Evolutionary conservation across 345 rosid species (phyloP).

Genomic region (Salix koriyanagi): DNA sequence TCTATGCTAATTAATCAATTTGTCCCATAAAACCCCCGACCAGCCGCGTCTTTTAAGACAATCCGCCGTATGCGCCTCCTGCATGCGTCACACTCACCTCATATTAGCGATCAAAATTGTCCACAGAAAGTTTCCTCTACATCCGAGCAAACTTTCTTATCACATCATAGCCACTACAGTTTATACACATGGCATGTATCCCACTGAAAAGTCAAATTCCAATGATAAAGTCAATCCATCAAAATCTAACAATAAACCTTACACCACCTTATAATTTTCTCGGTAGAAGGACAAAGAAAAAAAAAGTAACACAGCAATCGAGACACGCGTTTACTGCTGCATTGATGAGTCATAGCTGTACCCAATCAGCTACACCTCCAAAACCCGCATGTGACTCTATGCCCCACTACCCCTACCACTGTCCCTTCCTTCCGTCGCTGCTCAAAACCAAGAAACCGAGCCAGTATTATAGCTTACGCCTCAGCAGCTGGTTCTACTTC

Average conservation of each 20-base stretch:
- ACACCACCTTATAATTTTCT: background rate
- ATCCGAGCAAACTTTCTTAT: too few species aligned
- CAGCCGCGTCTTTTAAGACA: slow-evolving; percentile 4
- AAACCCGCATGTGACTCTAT: slow-evolving; percentile 23
- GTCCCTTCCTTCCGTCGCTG: background rate
- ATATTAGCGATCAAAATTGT: background rate
- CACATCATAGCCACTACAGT: background rate
- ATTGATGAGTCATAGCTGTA: slow-evolving; percentile 52
- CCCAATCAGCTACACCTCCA: slow-evolving; percentile 29
- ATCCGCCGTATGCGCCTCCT: slow-evolving; percentile 6
- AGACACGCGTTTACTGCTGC: slow-evolving; percentile 38
- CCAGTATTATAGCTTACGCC: background rate
- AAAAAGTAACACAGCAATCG: slow-evolving; percentile 9
- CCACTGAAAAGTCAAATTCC: background rate
- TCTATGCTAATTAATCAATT: too few species aligned
- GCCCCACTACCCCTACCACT: background rate
- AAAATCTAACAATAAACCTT: background rate
- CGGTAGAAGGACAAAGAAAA: too few species aligned
- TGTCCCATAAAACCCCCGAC: background rate
- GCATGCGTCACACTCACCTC: background rate
- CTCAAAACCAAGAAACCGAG: background rate
- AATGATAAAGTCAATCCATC: background rate
- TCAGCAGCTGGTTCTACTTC: background rate
- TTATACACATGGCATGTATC: background rate
- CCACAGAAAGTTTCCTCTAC: background rate